Base-by-base conservation (phyloP, 2,329 filamentous ascomycete species). In the Davidsoniella neocaledoniae region DNA sequence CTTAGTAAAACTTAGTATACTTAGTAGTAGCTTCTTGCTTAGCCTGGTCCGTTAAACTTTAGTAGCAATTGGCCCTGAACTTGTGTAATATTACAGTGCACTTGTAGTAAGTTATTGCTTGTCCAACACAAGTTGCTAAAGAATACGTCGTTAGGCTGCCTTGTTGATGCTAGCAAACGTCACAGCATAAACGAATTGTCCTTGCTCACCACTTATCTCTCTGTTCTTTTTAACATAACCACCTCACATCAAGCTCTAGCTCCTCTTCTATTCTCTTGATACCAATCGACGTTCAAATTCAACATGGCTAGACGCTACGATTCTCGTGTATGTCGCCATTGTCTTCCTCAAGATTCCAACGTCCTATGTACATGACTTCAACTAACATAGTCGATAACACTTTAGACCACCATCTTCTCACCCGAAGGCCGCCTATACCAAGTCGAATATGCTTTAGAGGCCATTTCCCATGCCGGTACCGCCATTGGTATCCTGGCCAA, bases 361-460 rank as follows among this genome's bases (percentile, higher is more conserved):
- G 14, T 43, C 41, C 6, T 5, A 8, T 25, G 19, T 25, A 10
- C 47, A 19, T 3, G 9, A 36, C 21, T 9, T 26, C 37, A 19
- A 43, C 29, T 43, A 25, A 21, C 33, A 21, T 29, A 5, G 10
- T 26, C n/a, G 21, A 25, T 41, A 29, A 19, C 19, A 12, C 6
- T 5, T 43, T 60, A 94, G 88, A 98, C 91, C 60, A 98, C 91
- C 65, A 98, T 98, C 77, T 98, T 98, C 80, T 98, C 91, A 54
- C 91, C 91, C 54, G 91, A 98, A 72, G 91, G 91, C 56, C 88
- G 91, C 63, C 78, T 98, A 54, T 98, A 98, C 68, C 91, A 98
- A 70, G 91, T 98, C 61, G 91, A 98, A 77, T 98, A 98, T 75
- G 93, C 91, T 23, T 79, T 98, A 48, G 91, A 98, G 68, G 91